Base-by-base conservation (phyloP, 1,284 basidiomycete genomes). In the Cutaneotrichosporon dermatis region DNA sequence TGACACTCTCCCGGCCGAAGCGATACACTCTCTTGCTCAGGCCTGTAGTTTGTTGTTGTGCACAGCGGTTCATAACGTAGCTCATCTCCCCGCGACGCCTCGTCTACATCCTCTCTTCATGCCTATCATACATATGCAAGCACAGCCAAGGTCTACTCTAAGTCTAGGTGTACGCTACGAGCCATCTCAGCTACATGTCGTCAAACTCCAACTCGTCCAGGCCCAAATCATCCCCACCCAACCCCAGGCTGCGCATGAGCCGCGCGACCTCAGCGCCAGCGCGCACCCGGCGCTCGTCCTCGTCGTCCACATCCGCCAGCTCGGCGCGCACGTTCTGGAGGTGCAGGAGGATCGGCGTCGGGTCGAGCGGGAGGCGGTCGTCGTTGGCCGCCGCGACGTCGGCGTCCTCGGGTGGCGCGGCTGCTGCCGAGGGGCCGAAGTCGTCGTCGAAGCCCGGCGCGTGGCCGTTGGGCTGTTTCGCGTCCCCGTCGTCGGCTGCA, bases 221-320 rank as follows among this genome's bases (percentile, higher is more conserved):
- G 1, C 43, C 59, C 44, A 66, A 48, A 51, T 65, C 66, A 4
- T 42, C 53, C 16, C 57, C 68, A 8, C 61, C 69, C 54, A 73
- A 51, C 10, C 70, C 70, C 37, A 71, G 39, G 46, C 62, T 55
- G 25, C 61, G 55, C 67, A 77, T 64, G 33, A 78, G 65, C 46
- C 66, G 63, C 45, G 62, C 65, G 3, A 78, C 76, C 58, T 76
- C 74, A 37, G 57, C 63, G 9, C 66, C 76, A 0, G 76, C 76
- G 10, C 69, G 55, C 6, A 63, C 56, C 15, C 75, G 51, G 6
- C 75, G 61, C 65, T 72, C 71, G 59, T 76, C 74, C 56, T 73
- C 69, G 57, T 75, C 65, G 15, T 55, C 57, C 11, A 78, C 58
- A 2, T 57, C 60, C 7, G 69, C 61, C 6, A 78, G 57, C 57